Base-by-base conservation (phyloP, 805 yeast species). In the Vanderwaltozyma yarrowii region DNA sequence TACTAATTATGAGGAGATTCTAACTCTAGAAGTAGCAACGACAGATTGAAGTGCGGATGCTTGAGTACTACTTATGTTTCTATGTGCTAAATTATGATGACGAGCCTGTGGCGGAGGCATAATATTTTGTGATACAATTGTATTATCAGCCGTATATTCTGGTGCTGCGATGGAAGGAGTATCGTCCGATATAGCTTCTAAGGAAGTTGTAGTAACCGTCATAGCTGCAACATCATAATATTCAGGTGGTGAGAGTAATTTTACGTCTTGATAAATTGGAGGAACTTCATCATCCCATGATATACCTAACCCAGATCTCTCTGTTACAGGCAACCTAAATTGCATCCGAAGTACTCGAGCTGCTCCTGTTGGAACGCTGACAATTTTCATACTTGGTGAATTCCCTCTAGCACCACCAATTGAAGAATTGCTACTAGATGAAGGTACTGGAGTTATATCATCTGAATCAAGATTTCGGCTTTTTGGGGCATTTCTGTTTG, bases 251-350 rank as follows among this genome's bases (percentile, higher is more conserved):
- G 88, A 76, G 31, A 85, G 67, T 0, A 94, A 76, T 21, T 76
- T 68, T 16, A 92, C 87, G 47, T 86, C 89, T 38, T 76, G 85
- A 52, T 92, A 92, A 16, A 87, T 82, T 1, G 99, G 99, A 2
- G 99, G 99, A 14, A 94, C 97, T 60, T 92, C 98, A 55, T 89
- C 96, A 60, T 89, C 96, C 97, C 98, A 92, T 0, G 96, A 82
- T 23, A 92, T 85, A 4, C 98, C 98, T 30, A 92, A 68, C 0
- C 99, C 99, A 0, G 95, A 80, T 42, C 97, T 69, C 56, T 88
- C 97, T 2, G 95, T 82, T 17, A 92, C 62, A 3, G 68, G 66
- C n/a, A 89, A 51, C 46, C 81, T 80, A 63, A 92, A 89, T 59
- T 88, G 96, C 96, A 92, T 92, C 46, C 97, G 66, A 43, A 92